Evolutionary conservation across 176 grass and related monocot species (phyloP), one percentile per base, ranked within the genome.

Genomic region (Ananas comosus): DNA sequence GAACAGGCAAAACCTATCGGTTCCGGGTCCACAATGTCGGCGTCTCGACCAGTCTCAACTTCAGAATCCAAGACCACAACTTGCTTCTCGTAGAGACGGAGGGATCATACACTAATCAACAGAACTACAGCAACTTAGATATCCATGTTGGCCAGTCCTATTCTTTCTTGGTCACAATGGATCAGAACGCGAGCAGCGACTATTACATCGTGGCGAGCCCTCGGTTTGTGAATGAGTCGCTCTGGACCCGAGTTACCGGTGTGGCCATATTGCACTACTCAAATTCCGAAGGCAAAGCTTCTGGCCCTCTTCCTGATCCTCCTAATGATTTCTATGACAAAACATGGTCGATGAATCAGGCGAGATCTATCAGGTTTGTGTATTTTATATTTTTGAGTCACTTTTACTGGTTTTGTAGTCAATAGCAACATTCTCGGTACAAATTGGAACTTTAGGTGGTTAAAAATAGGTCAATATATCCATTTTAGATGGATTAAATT

Each of bases 81-180:
- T 66, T 97, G 85, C 82, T 69, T 50, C 79, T 97, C 14, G 72
- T 85, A 51, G 93, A 97, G 78, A 70, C 84, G 24, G 93, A 92
- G 81, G 93, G 93, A 78, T 87, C 89, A 13, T 97, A 97, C 65
- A 97, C 89, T 28, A 67, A 49, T 21, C 79, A 92, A 76, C 86
- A 97, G 74, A 97, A 97, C 67, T 92, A 74, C 65, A 85, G 84
- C 72, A 83, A 81, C 68, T 80, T 97, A 0, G 93, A 97, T 71
- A 90, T 97, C 63, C 93, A 97, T 81, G 89, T 97, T 7, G 89
- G 93, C 6, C 93, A 97, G 64, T 97, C 89, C 12, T 97, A 87
- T 54, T 97, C 89, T 24, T 90, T 97, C 79, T 73, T 97, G 67
- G 76, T 90, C 61, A 92, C 89, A 25, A 92, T 90, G 88, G 76